Evolutionary conservation across 441 rosid genomes (phyloP), one percentile per base, ranked within the genome.

Genomic region (Daphne laureola): DNA sequence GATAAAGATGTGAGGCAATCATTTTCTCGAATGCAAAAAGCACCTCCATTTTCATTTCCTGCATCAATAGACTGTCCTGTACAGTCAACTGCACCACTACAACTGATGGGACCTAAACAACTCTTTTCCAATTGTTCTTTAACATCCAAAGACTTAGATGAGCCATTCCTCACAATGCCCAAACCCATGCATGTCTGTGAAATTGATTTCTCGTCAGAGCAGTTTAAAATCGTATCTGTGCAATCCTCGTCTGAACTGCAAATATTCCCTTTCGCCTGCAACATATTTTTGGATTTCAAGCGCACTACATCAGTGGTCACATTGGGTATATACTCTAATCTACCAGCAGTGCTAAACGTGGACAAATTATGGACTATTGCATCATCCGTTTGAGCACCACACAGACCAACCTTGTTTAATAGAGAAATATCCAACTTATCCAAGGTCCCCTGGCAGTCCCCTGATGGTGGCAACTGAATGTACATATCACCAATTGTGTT

Each of bases 21-120:
- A 61, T 60, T 66, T 61, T 72, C 77, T 17, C 79, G 70, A 52
- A 72, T 72, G 73, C 73, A 62, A 67, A 70, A 71, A 62, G 68
- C 65, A 58, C 55, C 68, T 17, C 60, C 69, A 47, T 55, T 51
- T 64, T 67, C 64, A 69, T 76, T 71, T 55, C 60, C 78, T 67
- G 78, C 81, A 67, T 49, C 53, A 66, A 56, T 64, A n/a, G 53
- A 64, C 48, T 25, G 60, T 52, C 62, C 59, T 52, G 49, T 54
- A 60, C 74, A 61, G 42, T 75, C 71, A 58, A 55, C 71, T 50
- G 67, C 60, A 49, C 53, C 55, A 59, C 55, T 62, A 64, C 76
- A 71, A 70, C 59, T 58, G 45, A 64, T 35, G 21, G 58, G 54
- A 59, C 58, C 64, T 47, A 25, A 48, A 46, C 14, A 65, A 65